Evolutionary conservation across 805 yeast species (phyloP).

Genomic region (Nakazawaea pomicola): DNA sequence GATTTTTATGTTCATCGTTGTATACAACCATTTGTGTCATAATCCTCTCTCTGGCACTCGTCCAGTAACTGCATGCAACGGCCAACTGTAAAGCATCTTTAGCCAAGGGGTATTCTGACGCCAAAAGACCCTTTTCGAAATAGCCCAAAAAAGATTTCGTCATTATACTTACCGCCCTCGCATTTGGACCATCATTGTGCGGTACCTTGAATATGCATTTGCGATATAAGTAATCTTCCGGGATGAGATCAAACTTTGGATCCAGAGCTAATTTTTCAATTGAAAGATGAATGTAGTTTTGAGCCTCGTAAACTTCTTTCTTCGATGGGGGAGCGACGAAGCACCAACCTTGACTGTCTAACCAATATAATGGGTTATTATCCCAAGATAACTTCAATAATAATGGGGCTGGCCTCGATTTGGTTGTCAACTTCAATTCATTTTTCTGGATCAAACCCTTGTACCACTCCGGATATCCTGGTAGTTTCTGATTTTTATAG

Average conservation of each 20-base stretch:
- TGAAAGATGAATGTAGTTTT: slow-evolving; percentile 30
- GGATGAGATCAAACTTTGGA: slow-evolving; percentile 13
- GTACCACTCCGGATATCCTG: slow-evolving; percentile 96
- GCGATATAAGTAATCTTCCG: slow-evolving; percentile 8
- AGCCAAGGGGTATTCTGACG: slow-evolving; percentile 70
- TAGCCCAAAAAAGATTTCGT: slow-evolving; percentile 68
- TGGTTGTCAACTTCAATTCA: slow-evolving; percentile 53
- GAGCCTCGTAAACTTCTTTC: slow-evolving; percentile 26
- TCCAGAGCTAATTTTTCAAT: slow-evolving; percentile 15
- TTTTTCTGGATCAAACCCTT: slow-evolving; percentile 43
- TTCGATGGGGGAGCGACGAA: slow-evolving; percentile 53
- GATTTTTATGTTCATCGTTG: slow-evolving; percentile 24
- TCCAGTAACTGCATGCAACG: slow-evolving; percentile 87
- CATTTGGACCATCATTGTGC: slow-evolving; percentile 76
- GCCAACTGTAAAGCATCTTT: slow-evolving; percentile 73
- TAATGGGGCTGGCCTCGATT: slow-evolving; percentile 73
- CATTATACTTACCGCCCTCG: slow-evolving; percentile 70
- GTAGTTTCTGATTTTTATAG: slow-evolving; percentile 67
- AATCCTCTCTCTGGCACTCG: slow-evolving; percentile 82
- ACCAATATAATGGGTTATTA: slow-evolving; percentile 77
- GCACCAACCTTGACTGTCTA: slow-evolving; percentile 82
- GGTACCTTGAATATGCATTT: slow-evolving; percentile 63
- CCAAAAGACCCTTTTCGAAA: slow-evolving; percentile 69
- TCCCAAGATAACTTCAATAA: slow-evolving; percentile 82
- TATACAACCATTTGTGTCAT: slow-evolving; percentile 81